A percentile compares a stretch with the other conserved stretches of the same genome.
phyloP scores from a whole-genome alignment of 257 asterid species.

The Solanum gandarillasii region DNA sequence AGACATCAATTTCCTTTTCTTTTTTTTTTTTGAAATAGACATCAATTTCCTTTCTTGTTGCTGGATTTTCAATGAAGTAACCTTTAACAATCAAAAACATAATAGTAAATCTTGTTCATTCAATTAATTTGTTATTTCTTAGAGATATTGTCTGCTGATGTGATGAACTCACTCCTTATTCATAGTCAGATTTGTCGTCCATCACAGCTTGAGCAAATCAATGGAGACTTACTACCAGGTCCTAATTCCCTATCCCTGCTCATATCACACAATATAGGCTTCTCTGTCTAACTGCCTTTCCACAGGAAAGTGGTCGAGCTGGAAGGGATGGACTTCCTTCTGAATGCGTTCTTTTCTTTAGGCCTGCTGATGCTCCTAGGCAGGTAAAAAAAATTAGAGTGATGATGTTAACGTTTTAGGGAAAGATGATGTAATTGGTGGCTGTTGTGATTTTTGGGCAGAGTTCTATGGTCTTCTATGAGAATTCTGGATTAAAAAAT shows the following conservation, averaged over 20 bases:
- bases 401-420: neutral
- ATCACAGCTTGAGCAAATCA: constrained; percentile 98
- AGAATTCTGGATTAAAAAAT: constrained; percentile 85
- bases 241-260: constrained; percentile 7
- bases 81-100: neutral
- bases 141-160: neutral
- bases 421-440: constrained; percentile 3
- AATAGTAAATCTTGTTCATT: neutral
- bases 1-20: neutral
- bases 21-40: neutral
- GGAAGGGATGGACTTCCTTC: constrained; percentile 99
- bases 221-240: constrained; percentile 99
- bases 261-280: constrained; percentile 14
- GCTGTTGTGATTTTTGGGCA: constrained; percentile 21
- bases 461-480: constrained; percentile 99
- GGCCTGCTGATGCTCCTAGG: constrained; percentile 92
- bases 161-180: neutral
- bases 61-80: neutral
- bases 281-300: constrained; percentile 15
- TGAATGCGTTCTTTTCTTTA: constrained; percentile 81
- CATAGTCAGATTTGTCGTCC: constrained; percentile 95
- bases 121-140: neutral
- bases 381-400: constrained; percentile 41
- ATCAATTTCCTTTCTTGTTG: neutral
- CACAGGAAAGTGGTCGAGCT: constrained; percentile 98